Percentiles rank a stretch among this genome's conserved stretches.
Conservation (phyloP, 257 asterid genomes). For the Cordia subcordata region DNA sequence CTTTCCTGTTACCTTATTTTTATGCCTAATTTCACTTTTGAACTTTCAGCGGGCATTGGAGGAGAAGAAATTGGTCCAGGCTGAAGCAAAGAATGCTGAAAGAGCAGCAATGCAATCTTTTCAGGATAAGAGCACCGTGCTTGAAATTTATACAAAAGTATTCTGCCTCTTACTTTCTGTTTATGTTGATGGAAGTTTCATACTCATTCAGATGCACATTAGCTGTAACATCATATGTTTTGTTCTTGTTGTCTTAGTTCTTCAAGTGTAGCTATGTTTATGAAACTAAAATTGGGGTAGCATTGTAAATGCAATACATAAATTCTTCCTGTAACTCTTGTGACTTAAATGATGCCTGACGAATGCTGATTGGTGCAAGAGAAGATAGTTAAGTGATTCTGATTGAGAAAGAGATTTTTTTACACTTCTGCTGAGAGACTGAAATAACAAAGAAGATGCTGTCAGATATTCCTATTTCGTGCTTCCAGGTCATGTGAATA, state of each 20-base stretch:
- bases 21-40: not conserved
- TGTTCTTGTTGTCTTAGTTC: too few species aligned
- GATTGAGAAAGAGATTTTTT: too few species aligned
- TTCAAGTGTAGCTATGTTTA: too few species aligned
- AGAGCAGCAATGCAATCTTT: conserved; percentile 61
- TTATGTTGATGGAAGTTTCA: conserved; percentile 2
- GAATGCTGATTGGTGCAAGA: too few species aligned
- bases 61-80: conserved; percentile 54
- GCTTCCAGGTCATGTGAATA: too few species aligned
- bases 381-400: too few species aligned
- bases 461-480: too few species aligned
- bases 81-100: conserved; percentile 69
- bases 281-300: not conserved
- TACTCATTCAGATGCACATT: not conserved
- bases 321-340: too few species aligned
- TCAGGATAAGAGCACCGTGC: conserved; percentile 59
- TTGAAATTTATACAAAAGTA: conserved; percentile 80
- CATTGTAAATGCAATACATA: not conserved
- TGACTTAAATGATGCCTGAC: too few species aligned
- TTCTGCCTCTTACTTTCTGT: not conserved
- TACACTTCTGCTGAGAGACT: too few species aligned
- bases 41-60: conserved; percentile 57
- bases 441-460: too few species aligned
- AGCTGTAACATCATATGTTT: too few species aligned
- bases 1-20: not conserved